Conservation (phyloP, 257 asterid species). For the Lycium ferocissimum region DNA sequence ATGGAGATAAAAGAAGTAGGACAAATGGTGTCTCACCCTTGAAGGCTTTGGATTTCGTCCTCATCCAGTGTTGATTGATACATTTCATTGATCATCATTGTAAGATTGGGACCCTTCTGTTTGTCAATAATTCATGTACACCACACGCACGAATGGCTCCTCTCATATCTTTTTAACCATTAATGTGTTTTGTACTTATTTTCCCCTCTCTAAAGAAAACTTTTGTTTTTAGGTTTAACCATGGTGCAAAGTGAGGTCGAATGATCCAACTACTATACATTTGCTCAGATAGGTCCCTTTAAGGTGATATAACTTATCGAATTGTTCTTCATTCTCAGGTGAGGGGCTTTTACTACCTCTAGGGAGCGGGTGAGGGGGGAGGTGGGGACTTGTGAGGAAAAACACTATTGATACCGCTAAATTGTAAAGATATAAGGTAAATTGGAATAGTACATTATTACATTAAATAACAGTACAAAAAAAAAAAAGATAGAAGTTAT, state of each 20-base stretch:
- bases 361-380: no score
- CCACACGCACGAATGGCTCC: slow-evolving; percentile 28
- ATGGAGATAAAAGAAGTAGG: background rate
- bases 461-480: background rate
- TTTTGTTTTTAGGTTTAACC: background rate
- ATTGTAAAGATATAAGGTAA: background rate
- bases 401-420: background rate
- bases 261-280: background rate
- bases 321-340: no score
- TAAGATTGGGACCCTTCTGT: slow-evolving; percentile 14
- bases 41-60: background rate
- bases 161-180: background rate
- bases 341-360: background rate
- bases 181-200: slow-evolving; percentile 22
- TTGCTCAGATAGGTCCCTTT: background rate
- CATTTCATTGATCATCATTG: background rate
- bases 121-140: slow-evolving; percentile 23
- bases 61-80: slow-evolving; percentile 12
- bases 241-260: background rate
- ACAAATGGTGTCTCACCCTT: slow-evolving; percentile 6
- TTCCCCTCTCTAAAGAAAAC: background rate
- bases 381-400: no score
- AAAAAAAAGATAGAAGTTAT: no score
- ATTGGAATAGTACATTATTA: background rate
- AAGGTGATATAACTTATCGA: no score